phyloP scores from a whole-genome alignment of 176 grass and related monocot species.

The Chrysopogon serrulatus region DNA sequence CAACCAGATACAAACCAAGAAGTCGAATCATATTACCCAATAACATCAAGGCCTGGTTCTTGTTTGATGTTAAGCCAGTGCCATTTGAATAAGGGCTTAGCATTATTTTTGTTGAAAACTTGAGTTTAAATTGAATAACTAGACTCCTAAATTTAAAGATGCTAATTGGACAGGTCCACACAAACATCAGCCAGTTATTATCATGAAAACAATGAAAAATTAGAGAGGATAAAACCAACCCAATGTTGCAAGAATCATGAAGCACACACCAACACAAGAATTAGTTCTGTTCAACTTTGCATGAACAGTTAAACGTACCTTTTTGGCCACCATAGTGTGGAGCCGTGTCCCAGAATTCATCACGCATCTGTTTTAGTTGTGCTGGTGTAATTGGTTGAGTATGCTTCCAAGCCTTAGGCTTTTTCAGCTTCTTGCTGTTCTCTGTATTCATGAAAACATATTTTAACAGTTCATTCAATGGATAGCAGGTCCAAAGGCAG shows the following conservation, averaged over 20 bases:
- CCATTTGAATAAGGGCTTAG: not conserved
- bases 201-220: not conserved
- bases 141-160: not conserved
- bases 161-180: not conserved
- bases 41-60: not conserved
- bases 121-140: not conserved
- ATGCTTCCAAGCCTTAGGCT: conserved; percentile 93
- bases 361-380: conserved; percentile 73
- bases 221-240: not conserved
- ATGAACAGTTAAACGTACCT: conserved; percentile 39
- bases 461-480: not conserved
- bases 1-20: not conserved
- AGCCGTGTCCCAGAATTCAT: conserved; percentile 98
- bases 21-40: not conserved
- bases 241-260: not conserved
- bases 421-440: conserved; percentile 77
- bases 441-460: conserved; percentile 41
- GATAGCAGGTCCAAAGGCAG: not conserved
- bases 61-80: not conserved
- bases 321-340: conserved; percentile 96
- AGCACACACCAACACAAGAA: not conserved
- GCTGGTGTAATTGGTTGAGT: conserved; percentile 55
- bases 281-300: not conserved
- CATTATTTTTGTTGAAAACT: not conserved
- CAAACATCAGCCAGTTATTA: not conserved